Evolutionary conservation across 129 eudicot genomes (phyloP), one percentile per base, ranked within the genome.

Genomic region (Kitagawia praeruptora): DNA sequence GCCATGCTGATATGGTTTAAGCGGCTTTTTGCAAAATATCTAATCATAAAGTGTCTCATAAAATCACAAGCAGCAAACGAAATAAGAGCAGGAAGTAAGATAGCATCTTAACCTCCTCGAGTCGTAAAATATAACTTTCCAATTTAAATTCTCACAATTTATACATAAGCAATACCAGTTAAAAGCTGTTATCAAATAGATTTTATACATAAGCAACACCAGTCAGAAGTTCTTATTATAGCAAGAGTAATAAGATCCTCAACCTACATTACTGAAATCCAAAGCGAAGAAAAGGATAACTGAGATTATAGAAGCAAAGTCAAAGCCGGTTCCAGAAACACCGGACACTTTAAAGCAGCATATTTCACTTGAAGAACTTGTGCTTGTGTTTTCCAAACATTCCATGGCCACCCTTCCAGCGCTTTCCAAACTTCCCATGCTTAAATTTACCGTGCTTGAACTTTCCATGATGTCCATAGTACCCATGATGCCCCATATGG

Each of bases 371-470:
- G 87, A 90, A 89, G 75, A 80, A 81, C 79, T 84, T 84, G 83
- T 56, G 74, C 81, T 91, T 90, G 44, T 87, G 86, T 75, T 82
- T 88, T 78, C 86, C 89, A 70, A 87, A 85, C 83, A 80, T 70
- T 42, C 96, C 96, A 42, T 87, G 85, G 58, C 77, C 77, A 27
- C 51, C 58, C 84, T 86, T 86, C 84, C 90, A 81, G 74, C 80
- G 80, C 47, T 87, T 87, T 42, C 91, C 91, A 77, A 82, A 86
- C 81, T 87, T 90, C 27, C 94, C 94, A 28, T 90, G 95, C 87
- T 90, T 90, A 80, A 90, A 90, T 78, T 89, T 89, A 18, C 92
- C 92, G 56, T 84, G 89, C 77, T 88, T 86, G 16, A 85, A 89
- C 86, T 90, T 88, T 9, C 97, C 92, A 77, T 86, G 89, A 84